Conservation (phyloP, 1,139 yeast genomes). For the Saccharomycopsis hybrid region DNA sequence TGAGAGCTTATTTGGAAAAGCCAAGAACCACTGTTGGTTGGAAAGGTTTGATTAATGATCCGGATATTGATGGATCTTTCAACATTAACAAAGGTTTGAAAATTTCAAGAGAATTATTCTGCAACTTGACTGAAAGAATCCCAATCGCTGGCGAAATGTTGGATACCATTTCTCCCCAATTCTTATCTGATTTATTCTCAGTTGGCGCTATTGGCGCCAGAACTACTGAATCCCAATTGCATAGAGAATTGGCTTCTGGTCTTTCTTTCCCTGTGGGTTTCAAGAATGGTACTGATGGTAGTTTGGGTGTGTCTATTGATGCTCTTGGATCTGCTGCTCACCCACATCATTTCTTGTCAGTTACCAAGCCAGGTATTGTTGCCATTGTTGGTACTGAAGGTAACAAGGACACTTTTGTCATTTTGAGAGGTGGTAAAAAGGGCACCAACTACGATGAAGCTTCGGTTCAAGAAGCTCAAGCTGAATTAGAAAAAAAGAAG, state of each 20-base stretch:
- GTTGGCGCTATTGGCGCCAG: constrained; percentile 98
- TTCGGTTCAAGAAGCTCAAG: constrained; percentile 63
- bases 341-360: constrained; percentile 91
- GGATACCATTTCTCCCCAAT: constrained; percentile 95
- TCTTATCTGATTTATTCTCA: constrained; percentile 80
- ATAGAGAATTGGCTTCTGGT: constrained; percentile 93
- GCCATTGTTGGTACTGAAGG: constrained; percentile 96
- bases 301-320: constrained; percentile 85
- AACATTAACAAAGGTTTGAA: constrained; percentile 91
- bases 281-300: constrained; percentile 96
- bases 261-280: constrained; percentile 95
- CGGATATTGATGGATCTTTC: constrained; percentile 91
- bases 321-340: constrained; percentile 90
- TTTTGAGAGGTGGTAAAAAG: constrained; percentile 89
- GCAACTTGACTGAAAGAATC: constrained; percentile 68
- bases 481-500: constrained; percentile 52
- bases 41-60: constrained; percentile 97
- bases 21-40: constrained; percentile 99
- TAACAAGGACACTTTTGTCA: constrained; percentile 82
- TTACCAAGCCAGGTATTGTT: constrained; percentile 90
- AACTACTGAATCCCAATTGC: constrained; percentile 95
- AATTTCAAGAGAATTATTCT: constrained; percentile 81
- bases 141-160: constrained; percentile 98
- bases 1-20: constrained; percentile 97
- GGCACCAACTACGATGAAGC: constrained; percentile 85